These are phyloP conservation scores for Curvularia eragrostidis DNA, from an alignment of 2,329 filamentous ascomycete genomes.

Conservation along the genomic window DNA sequence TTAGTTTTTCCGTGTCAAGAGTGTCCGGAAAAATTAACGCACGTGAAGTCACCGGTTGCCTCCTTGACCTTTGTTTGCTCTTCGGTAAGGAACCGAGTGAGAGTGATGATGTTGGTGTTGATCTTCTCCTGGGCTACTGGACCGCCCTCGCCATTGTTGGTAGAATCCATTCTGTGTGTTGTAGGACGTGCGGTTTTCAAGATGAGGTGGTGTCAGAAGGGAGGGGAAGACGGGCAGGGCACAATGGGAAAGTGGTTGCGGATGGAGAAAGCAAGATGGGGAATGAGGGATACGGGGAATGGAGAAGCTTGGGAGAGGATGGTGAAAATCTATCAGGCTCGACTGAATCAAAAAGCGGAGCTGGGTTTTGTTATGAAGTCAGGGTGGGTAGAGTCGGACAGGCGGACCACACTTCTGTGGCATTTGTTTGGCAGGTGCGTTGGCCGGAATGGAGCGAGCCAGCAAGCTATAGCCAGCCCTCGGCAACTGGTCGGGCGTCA, in stretches of 20 bases:
- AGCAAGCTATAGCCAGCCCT: conserved; percentile 34
- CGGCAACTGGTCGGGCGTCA: conserved; percentile 39
- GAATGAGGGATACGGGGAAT: conserved; percentile 11
- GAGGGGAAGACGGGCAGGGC: not conserved
- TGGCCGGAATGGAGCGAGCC: conserved; percentile 32
- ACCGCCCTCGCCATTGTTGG: conserved; percentile 56
- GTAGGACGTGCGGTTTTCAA: not conserved
- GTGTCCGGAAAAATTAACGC: conserved; percentile 47
- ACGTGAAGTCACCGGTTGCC: conserved; percentile 99
- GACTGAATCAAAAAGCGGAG: conserved; percentile 23
- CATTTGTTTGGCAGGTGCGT: conserved; percentile 38
- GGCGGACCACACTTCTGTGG: conserved; percentile 43
- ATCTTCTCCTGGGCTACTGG: conserved; percentile 74
- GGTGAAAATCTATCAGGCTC: conserved; percentile 15
- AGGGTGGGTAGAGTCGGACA: conserved; percentile 50
- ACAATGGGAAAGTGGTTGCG: conserved; percentile 1
- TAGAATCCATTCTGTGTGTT: conserved; percentile 45
- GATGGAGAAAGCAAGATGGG: conserved; percentile 8
- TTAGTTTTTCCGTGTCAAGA: not conserved
- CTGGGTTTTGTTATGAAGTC: conserved; percentile 37
- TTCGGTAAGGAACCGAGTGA: conserved; percentile 94
- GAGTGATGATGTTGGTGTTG: conserved; percentile 94
- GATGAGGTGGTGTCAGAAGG: not conserved
- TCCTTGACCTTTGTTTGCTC: conserved; percentile 93
- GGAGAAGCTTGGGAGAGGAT: conserved; percentile 12